Evolutionary conservation across 2,329 filamentous ascomycete genomes (phyloP), one percentile per base, ranked within the genome.

Genomic region (Diaporthe eres): DNA sequence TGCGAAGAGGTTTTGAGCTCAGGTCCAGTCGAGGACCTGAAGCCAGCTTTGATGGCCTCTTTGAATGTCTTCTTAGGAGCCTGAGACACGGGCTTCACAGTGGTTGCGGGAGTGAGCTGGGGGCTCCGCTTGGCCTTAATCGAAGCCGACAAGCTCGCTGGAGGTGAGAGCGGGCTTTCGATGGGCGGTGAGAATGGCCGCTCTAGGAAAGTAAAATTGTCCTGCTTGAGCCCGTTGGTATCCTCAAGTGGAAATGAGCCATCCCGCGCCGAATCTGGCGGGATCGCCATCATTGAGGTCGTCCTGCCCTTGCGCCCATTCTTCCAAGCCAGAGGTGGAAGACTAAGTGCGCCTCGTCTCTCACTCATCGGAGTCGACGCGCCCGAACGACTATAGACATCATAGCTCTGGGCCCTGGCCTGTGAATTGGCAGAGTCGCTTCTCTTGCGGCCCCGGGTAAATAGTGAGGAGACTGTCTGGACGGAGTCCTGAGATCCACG

Each of bases 51-150:
- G n/a, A 77, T 71, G 22, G 77, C 71, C 22, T 78, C 77, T 58
- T 47, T 78, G 42, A 78, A 71, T 13, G 57, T 77, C 47, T 63
- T 76, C 42, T 72, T 77, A 4, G 71, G 55, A 3, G 65, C 39
- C 58, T 68, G 61, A 4, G 74, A 72, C 15, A 42, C 53, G 34
- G 57, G 70, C 8, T 42, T 58, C 13, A 74, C 61, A 1, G 77
- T 75, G 8, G 79, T 13, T 17, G 25, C 49, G 22, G 73, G 68
- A 6, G 58, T 53, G 22, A 58, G 74, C 37, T 68, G 74, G 17
- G 78, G 79, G n/a, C 79, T 80, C 42, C 83, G 65, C 65, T 79
- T 80, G 17, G 80, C 81, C 13, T 82, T 81, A 34, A 81, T 80
- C 9, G 83, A 84, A 22, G 82, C 80, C 0, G 81, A 80, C 39